Base-by-base conservation (phyloP, 2,329 filamentous ascomycete species). In the Davidsoniella eucalypti region DNA sequence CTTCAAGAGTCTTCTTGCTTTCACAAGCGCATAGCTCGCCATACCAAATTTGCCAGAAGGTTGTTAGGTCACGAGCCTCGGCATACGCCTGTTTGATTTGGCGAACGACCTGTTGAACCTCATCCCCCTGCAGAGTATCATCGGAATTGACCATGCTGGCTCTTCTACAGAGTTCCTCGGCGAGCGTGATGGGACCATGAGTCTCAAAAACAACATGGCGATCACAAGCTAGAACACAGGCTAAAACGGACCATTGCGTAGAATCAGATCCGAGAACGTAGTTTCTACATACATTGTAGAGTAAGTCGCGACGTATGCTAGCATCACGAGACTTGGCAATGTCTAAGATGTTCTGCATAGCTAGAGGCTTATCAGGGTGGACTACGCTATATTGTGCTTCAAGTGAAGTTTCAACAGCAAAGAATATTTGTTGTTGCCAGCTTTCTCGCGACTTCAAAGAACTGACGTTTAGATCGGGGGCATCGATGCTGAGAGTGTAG, bases 41-140 rank as follows among this genome's bases (percentile, higher is more conserved):
- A 44, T 64, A 69, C 72, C 72, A 75, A 2, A 67, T 58, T 44
- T 64, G 65, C 53, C 74, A 53, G 51, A 74, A 75, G 68, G 66
- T 48, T 69, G 67, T 9, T 62, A 65, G 4, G 61, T 66, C 6
- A 65, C 65, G 54, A 67, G 70, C 69, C 47, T 65, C 60, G 2
- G 67, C 65, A 17, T 74, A 63, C 1, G 66, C 60, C 2, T 63
- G 60, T 2, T 73, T 61, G 4, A 72, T 65, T 9, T 63, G 57
- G 3, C 47, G 47, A 14, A 54, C 44, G 23, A 49, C 44, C 17
- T 52, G 50, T 23, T 52, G 45, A 58, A 57, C 26, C 63, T 60
- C 8, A 10, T 61, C 55, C 4, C 51, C 43, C 1, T 57, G 54
- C 5, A 48, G 47, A 1, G 59, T 50, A 7, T 54, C 55, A 17